phyloP scores from a whole-genome alignment of 2,329 filamentous ascomycete genomes.

The Diaporthe vaccinii region DNA sequence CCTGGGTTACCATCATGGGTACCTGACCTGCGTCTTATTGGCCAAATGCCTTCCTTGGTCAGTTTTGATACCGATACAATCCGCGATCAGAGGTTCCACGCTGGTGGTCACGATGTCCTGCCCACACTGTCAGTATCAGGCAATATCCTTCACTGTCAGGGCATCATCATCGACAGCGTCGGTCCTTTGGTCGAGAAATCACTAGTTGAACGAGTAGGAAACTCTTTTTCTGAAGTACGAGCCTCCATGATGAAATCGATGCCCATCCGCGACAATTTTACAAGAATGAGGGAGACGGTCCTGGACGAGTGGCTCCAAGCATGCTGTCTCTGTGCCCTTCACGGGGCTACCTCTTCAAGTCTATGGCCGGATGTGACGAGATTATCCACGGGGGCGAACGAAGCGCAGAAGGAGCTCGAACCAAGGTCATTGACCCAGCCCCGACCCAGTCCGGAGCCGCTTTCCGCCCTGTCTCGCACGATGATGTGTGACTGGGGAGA shows the following conservation, averaged over 20 bases:
- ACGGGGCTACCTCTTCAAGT: not conserved
- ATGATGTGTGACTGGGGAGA: not conserved
- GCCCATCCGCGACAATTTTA: not conserved
- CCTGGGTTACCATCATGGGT: not conserved
- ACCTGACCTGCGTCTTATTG: not conserved
- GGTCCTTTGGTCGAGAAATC: not conserved
- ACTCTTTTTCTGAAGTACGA: not conserved
- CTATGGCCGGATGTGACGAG: not conserved
- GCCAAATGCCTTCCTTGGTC: not conserved
- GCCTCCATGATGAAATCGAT: not conserved
- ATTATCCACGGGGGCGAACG: not conserved
- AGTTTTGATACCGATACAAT: not conserved
- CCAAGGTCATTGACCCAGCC: fast-evolving
- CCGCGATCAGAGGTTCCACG: not conserved
- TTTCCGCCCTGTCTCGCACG: not conserved
- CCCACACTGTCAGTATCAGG: not conserved
- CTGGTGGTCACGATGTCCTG: not conserved
- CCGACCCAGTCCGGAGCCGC: not conserved
- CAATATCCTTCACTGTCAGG: not conserved
- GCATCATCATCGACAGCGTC: not conserved
- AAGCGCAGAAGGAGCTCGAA: not conserved
- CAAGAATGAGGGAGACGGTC: not conserved
- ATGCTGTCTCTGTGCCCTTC: not conserved
- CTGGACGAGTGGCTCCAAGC: not conserved
- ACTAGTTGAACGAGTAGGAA: not conserved